These are phyloP conservation scores for Colletotrichum sp. DNA, from an alignment of 2,329 filamentous ascomycete species.

Conservation along the genomic window DNA sequence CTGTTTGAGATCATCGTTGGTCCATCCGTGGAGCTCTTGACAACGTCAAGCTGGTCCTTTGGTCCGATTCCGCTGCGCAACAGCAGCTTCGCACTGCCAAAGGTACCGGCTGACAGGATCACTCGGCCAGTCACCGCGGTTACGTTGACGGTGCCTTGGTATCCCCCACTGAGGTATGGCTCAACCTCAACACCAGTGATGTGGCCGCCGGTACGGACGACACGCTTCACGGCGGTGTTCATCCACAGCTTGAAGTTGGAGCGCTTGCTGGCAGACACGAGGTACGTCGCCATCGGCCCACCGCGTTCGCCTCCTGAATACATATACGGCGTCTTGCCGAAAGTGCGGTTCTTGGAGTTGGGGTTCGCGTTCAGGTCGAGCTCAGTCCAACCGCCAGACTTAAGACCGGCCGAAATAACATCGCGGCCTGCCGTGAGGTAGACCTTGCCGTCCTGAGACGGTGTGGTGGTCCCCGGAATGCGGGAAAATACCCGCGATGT, in stretches of 20 bases:
- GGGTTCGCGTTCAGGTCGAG: slow-evolving; percentile 66
- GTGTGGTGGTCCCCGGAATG: slow-evolving; percentile 72
- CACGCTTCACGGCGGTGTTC: slow-evolving; percentile 69
- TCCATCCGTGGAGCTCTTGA: slow-evolving; percentile 55
- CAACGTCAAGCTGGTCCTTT: slow-evolving; percentile 59
- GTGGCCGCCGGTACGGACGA: slow-evolving; percentile 67
- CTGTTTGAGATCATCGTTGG: slow-evolving; percentile 53
- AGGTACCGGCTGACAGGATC: slow-evolving; percentile 71
- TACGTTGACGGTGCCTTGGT: slow-evolving; percentile 64
- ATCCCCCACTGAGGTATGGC: slow-evolving; percentile 56
- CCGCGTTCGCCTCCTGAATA: slow-evolving; percentile 69
- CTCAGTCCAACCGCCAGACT: slow-evolving; percentile 65
- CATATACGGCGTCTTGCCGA: slow-evolving; percentile 70
- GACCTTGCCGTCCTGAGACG: slow-evolving; percentile 69
- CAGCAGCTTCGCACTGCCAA: slow-evolving; percentile 73
- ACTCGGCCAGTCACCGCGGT: slow-evolving; percentile 66
- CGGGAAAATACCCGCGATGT: slow-evolving; percentile 68
- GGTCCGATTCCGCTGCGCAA: slow-evolving; percentile 73
- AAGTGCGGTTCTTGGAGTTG: slow-evolving; percentile 69
- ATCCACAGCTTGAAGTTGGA: slow-evolving; percentile 72
- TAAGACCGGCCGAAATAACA: slow-evolving; percentile 64
- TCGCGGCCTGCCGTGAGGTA: slow-evolving; percentile 73
- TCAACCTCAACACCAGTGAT: slow-evolving; percentile 74
- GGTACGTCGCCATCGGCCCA: slow-evolving; percentile 75
- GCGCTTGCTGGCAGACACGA: slow-evolving; percentile 63